Conservation (phyloP, 257 asterid species). For the Haberlea rhodopensis region DNA sequence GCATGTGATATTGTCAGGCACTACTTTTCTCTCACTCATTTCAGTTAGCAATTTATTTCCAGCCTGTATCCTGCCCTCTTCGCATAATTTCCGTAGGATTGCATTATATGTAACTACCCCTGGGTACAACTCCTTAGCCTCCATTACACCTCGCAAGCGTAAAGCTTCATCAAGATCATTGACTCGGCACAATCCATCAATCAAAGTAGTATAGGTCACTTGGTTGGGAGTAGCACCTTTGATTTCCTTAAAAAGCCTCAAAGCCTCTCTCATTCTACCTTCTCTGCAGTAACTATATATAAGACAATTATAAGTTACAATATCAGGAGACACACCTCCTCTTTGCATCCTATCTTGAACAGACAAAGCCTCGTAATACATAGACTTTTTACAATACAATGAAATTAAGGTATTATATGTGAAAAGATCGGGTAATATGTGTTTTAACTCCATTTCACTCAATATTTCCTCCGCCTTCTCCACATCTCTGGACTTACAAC, state of each 20-base stretch:
- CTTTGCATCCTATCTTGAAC: constrained; percentile 84
- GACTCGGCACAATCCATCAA: constrained; percentile 78
- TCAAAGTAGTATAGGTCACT: constrained; percentile 77
- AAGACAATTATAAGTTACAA: constrained; percentile 75
- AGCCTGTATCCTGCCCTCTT: constrained; percentile 66
- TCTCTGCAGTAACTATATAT: constrained; percentile 77
- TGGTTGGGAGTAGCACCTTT: constrained; percentile 58
- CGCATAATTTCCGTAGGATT: constrained; percentile 72
- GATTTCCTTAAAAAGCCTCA: constrained; percentile 65
- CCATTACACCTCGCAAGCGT: constrained; percentile 53
- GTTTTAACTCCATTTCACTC: constrained; percentile 68
- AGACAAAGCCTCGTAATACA: constrained; percentile 87
- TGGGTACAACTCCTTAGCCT: constrained; percentile 59
- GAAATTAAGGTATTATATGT: constrained; percentile 78
- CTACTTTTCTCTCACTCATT: constrained; percentile 61
- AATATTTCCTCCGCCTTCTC: constrained; percentile 63
- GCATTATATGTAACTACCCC: constrained; percentile 79
- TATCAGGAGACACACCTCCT: constrained; percentile 66
- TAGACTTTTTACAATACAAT: constrained; percentile 76
- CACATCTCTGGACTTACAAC: constrained; percentile 69
- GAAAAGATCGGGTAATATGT: constrained; percentile 66
- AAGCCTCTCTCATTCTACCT: constrained; percentile 91
- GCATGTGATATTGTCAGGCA: constrained; percentile 73
- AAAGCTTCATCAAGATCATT: constrained; percentile 64
- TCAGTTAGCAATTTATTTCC: constrained; percentile 62